Base-by-base conservation (phyloP, 2,329 filamentous ascomycete species). In the Bipolaris oryzae region DNA sequence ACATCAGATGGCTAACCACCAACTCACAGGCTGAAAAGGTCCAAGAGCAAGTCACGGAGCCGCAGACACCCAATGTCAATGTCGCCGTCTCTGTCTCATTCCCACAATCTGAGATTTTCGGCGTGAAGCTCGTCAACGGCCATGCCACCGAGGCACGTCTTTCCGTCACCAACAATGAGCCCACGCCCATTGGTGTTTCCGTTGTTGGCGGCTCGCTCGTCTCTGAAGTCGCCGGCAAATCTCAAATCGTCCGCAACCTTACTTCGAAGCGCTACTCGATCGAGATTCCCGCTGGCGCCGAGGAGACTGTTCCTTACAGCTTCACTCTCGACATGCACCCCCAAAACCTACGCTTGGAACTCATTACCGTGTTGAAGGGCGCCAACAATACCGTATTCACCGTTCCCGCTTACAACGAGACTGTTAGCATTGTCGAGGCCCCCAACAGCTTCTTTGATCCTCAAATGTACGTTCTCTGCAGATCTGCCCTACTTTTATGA, bases 51-150 rank as follows among this genome's bases (percentile, higher is more conserved):
- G 85, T 87, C 62, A 87, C 90, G 68, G 83, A 88, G 57, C 81
- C 76, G 85, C 87, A 78, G 81, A 89, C 73, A 76, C 88, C 81
- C 64, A 83, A 79, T 59, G 75, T 86, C 58, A 80, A 81, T 55
- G 82, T 88, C 64, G 77, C 79, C 51, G 80, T 86, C 61, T 79
- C 81, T 49, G 80, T 85, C 55, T 81, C 82, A 33, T 89, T 89
- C 77, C 86, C 86, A 28, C 78, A 85, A 63, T 81, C 84, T 56
- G 91, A 96, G 81, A 88, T 96, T 78, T 95, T 97, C 69, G 95
- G 94, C 70, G 87, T 98, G 69, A 96, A 96, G 85, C 87, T 98
- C 67, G 86, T 98, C 82, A 99, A 99, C 76, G 92, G 92, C 72
- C 88, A 89, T 64, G 87, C 92, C 39, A 96, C 92, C 62, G 87